Evolutionary conservation across 345 rosid genomes (phyloP), one percentile per base, ranked within the genome.

Genomic region (Erysimum cheiranthoides): DNA sequence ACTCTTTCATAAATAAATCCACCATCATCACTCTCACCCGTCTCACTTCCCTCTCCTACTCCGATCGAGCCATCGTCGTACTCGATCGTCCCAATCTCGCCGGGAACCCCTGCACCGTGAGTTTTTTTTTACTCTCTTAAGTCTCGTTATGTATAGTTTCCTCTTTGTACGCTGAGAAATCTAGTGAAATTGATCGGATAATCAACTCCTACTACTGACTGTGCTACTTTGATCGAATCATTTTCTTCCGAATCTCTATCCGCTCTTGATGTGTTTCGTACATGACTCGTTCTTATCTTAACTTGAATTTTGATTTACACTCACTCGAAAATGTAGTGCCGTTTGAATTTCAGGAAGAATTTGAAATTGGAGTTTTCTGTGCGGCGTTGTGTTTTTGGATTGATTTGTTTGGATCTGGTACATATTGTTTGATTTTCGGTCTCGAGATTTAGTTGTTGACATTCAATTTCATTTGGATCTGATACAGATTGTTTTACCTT

Each of bases 1-100:
- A 77, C 68, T 65, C 68, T n/a, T 38, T 52, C 51, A 47, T 70
- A 77, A 65, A 77, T 77, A 64, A 46, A 38, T 36, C 75, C 47
- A 71, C 68, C 40, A 1, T 71, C 75, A 27, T 47, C 80, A 71
- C 80, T 65, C 68, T 10, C 76, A 16, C 40, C 43, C 3, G 28
- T 35, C 75, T 30, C 76, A 52, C 65, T 54, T 46, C 36, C 58
- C 78, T 34, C 71, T 11, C 49, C n/a, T 28, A 50, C 66, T 66
- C 72, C 17, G 75, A 70, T 76, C 70, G 57, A 40, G 62, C 30
- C 68, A 62, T 28, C 70, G 53, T 56, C 65, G 6, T 46, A 7
- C 62, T 75, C 62, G 39, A 47, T 54, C 58, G 31, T 35, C 67
- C 30, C 76, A n/a, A 47, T 77, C 76, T 70, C 80, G n/a, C 62